Percentiles rank a stretch among this genome's conserved stretches.
Conservation (phyloP, 371 early-diverging fungal species). For the Blastocladiella emersonii region DNA sequence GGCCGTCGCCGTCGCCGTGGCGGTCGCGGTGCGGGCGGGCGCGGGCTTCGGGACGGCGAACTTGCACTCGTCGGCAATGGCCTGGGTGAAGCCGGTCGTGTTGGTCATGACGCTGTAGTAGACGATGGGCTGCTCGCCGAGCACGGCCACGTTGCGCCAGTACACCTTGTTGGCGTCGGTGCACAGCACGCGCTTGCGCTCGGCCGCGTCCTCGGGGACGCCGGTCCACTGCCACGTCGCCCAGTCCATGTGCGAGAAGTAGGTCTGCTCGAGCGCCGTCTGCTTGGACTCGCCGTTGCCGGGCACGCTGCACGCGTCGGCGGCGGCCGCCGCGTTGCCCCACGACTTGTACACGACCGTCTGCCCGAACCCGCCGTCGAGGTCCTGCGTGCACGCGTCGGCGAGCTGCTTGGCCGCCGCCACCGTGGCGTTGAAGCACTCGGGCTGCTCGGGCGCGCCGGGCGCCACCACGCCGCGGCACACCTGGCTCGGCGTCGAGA, state of each 20-base stretch:
- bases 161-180: background rate
- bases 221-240: background rate
- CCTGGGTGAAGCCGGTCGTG: background rate
- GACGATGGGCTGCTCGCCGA: background rate
- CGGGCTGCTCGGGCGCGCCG: background rate
- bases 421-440: background rate
- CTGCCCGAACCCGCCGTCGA: background rate
- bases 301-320: background rate
- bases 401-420: background rate
- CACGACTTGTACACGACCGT: background rate
- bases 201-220: background rate
- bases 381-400: background rate
- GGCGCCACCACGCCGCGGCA: background rate
- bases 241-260: background rate
- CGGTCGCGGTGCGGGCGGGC: too few species aligned
- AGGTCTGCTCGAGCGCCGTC: background rate
- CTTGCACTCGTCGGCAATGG: background rate
- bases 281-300: background rate
- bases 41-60: background rate
- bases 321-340: background rate
- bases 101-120: background rate
- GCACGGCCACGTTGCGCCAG: background rate
- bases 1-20: too few species aligned
- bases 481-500: background rate
- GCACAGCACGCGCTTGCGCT: background rate